Conservation (phyloP, 495 filamentous ascomycete species). For the Daldinia bambusicola region DNA sequence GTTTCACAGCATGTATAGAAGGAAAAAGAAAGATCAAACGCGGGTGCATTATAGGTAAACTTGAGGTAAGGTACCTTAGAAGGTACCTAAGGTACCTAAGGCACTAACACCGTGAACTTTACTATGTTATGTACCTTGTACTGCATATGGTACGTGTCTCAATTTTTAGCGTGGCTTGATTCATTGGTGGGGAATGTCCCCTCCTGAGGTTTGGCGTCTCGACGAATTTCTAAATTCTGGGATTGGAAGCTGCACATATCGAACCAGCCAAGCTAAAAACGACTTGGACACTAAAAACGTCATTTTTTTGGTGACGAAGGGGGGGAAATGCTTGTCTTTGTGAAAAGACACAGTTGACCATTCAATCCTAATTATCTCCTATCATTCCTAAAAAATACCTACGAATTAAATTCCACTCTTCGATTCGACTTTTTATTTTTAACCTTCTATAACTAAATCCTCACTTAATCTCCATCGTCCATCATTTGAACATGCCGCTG, state of each 20-base stretch:
- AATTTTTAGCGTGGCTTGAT: slow-evolving; percentile 25
- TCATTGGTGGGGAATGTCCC: slow-evolving; percentile 30
- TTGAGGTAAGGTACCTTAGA: too few species aligned
- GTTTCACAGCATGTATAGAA: background rate
- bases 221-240: slow-evolving; percentile 3
- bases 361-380: slow-evolving; percentile 11
- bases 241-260: slow-evolving; percentile 26
- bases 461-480: slow-evolving; percentile 4
- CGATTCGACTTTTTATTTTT: slow-evolving; percentile 2
- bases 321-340: slow-evolving; percentile 32
- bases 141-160: slow-evolving; percentile 20
- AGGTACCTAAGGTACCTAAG: too few species aligned
- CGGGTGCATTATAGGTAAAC: too few species aligned
- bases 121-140: background rate
- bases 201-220: slow-evolving; percentile 5
- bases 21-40: too few species aligned
- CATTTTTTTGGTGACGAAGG: slow-evolving; percentile 40
- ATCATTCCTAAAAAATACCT: slow-evolving; percentile 1
- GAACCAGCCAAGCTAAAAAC: slow-evolving; percentile 9
- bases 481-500: slow-evolving; percentile 21
- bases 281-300: slow-evolving; percentile 37
- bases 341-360: slow-evolving; percentile 39
- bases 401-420: background rate
- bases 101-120: background rate
- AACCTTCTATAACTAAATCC: slow-evolving; percentile 1